Percentiles rank a stretch among this genome's conserved stretches.
phyloP scores from a whole-genome alignment of 2,329 filamentous ascomycete species.

The Aspergillus jensenii region DNA sequence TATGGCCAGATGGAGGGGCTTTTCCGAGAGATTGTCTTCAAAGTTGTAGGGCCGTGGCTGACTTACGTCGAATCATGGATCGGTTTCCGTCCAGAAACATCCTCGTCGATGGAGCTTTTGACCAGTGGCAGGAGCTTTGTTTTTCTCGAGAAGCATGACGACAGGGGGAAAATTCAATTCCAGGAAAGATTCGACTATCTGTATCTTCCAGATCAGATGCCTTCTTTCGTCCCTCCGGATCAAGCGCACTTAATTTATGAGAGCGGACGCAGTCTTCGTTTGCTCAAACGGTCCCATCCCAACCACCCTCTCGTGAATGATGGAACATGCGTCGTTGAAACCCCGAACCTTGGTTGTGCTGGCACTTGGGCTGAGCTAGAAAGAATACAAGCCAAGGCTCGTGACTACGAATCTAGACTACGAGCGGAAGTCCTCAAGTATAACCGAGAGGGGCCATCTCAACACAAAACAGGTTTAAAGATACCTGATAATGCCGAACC shows the following conservation, averaged over 20 bases:
- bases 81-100: conserved; percentile 62
- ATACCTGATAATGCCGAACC: background rate
- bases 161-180: conserved; percentile 58
- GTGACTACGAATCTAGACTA: conserved; percentile 38
- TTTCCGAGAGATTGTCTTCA: conserved; percentile 65
- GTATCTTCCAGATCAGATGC: conserved; percentile 56
- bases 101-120: conserved; percentile 51
- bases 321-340: conserved; percentile 48
- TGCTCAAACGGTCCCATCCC: conserved; percentile 69
- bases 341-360: conserved; percentile 65
- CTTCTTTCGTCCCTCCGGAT: conserved; percentile 69
- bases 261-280: conserved; percentile 71
- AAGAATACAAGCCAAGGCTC: conserved; percentile 60
- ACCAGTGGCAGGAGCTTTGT: conserved; percentile 60
- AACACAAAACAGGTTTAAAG: background rate
- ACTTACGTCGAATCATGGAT: conserved; percentile 72
- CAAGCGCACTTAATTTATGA: conserved; percentile 74
- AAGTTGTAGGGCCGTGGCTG: conserved; percentile 66
- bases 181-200: conserved; percentile 63
- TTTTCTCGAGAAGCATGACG: conserved; percentile 59
- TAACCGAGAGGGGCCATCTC: conserved; percentile 31
- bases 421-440: conserved; percentile 41
- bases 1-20: conserved; percentile 62
- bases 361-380: conserved; percentile 72
- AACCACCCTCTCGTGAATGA: conserved; percentile 65